phyloP scores from a whole-genome alignment of 441 rosid species.

The Aquilaria agallochum region DNA sequence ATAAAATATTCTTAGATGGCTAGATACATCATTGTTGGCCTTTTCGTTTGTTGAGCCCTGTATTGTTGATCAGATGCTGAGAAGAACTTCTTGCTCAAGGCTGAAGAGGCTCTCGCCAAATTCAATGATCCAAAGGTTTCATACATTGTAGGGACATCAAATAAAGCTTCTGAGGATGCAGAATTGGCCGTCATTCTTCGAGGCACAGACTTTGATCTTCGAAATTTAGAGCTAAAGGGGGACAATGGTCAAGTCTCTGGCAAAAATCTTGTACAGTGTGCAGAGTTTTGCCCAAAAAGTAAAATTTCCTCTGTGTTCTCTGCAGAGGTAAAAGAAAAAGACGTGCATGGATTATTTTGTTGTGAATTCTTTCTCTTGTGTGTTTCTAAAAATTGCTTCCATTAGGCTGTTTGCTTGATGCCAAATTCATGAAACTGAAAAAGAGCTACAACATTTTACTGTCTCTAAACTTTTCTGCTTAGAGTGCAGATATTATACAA shows the following conservation, averaged over 20 bases:
- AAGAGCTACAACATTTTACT: slow-evolving; percentile 11
- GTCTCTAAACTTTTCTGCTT: slow-evolving; percentile 42
- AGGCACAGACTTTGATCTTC: slow-evolving; percentile 47
- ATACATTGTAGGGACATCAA: slow-evolving; percentile 48
- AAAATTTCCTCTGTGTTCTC: slow-evolving; percentile 37
- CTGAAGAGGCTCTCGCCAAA: slow-evolving; percentile 45
- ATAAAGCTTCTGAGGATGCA: slow-evolving; percentile 33
- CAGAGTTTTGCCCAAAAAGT: slow-evolving; percentile 48
- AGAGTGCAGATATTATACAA: slow-evolving; percentile 86
- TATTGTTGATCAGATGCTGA: slow-evolving; percentile 42
- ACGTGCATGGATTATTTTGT: slow-evolving; percentile 4
- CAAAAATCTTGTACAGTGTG: slow-evolving; percentile 38
- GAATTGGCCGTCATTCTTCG: slow-evolving; percentile 45
- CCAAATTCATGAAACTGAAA: slow-evolving; percentile 6
- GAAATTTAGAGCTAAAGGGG: slow-evolving; percentile 35
- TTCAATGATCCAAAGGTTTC: slow-evolving; percentile 56
- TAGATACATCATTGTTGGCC: neutral
- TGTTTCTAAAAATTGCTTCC: neutral
- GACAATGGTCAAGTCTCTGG: slow-evolving; percentile 35
- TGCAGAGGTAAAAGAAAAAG: slow-evolving; percentile 53
- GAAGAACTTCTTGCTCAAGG: slow-evolving; percentile 38
- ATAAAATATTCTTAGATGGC: neutral
- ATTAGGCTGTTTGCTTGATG: slow-evolving; percentile 4
- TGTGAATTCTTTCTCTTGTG: neutral
- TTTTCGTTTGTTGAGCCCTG: slow-evolving; percentile 4